These are phyloP conservation scores for Austropuccinia psidii DNA, from an alignment of 1,284 basidiomycete genomes.

Conservation along the genomic window DNA sequence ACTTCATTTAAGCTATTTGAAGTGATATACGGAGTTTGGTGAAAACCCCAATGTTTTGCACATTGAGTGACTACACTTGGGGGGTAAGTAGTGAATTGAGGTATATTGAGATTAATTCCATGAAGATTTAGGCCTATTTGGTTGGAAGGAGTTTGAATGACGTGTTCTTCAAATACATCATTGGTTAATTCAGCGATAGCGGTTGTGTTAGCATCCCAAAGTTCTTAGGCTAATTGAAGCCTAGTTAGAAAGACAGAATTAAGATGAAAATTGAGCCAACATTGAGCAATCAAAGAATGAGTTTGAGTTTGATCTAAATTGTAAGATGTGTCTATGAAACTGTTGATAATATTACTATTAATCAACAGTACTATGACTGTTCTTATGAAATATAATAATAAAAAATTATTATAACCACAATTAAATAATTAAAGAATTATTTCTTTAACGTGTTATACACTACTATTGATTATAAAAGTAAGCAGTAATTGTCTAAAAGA, in stretches of 20 bases:
- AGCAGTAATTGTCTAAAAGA: too few relatives aligned
- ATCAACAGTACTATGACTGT: too few relatives aligned
- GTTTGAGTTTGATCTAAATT: too few relatives aligned
- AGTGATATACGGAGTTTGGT: constrained; percentile 62
- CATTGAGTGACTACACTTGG: constrained; percentile 66
- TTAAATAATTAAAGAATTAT: too few relatives aligned
- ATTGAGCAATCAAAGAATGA: constrained; percentile 70
- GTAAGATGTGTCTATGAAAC: too few relatives aligned
- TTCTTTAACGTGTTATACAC: too few relatives aligned
- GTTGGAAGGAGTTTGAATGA: constrained; percentile 70
- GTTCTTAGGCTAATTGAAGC: constrained; percentile 61
- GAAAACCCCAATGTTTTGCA: constrained; percentile 84
- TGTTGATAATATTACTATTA: too few relatives aligned
- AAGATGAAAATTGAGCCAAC: constrained; percentile 74
- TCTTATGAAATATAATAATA: too few relatives aligned
- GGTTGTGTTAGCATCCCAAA: constrained; percentile 81
- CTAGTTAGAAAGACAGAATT: constrained; percentile 60
- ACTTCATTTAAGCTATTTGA: constrained; percentile 64
- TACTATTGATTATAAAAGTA: too few relatives aligned
- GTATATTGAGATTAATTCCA: constrained; percentile 71
- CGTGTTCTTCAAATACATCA: constrained; percentile 96
- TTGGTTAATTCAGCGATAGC: constrained; percentile 85
- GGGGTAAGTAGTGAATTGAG: constrained; percentile 65
- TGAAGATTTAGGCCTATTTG: constrained; percentile 88
- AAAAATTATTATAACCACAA: too few relatives aligned